A percentile compares a stretch with the other conserved stretches of the same genome.
phyloP scores from a whole-genome alignment of 129 eudicot species.

The Chrysanthemum makinoi region DNA sequence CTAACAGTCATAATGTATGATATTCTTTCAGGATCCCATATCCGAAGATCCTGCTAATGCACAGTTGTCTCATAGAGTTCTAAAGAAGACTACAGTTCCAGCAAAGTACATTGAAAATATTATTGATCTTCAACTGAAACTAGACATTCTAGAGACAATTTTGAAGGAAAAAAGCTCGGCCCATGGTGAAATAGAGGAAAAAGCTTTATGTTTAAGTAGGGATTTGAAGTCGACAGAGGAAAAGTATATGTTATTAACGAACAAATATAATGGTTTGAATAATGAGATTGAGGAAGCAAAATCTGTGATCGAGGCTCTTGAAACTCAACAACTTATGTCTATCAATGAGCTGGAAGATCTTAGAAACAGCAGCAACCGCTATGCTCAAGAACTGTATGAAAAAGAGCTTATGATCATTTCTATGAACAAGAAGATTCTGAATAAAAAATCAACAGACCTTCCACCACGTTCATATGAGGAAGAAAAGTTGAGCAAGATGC shows the following conservation, averaged over 20 bases:
- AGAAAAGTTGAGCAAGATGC: conserved; percentile 70
- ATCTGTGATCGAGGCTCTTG: conserved; percentile 75
- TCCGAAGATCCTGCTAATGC: conserved; percentile 36
- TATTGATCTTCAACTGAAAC: conserved; percentile 64
- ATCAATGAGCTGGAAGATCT: conserved; percentile 79
- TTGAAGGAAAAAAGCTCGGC: conserved; percentile 67
- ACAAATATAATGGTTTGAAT: conserved; percentile 47
- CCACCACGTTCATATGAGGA: conserved; percentile 41
- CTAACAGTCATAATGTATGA: conserved; percentile 2
- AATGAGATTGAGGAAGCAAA: conserved; percentile 59
- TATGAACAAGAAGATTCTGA: conserved; percentile 41
- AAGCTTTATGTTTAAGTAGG: background rate
- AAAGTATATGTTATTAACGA: conserved; percentile 32
- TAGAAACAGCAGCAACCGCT: conserved; percentile 38
- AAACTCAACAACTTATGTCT: conserved; percentile 65
- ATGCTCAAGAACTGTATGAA: conserved; percentile 40
- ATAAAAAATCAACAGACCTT: conserved; percentile 35
- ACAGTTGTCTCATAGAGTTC: conserved; percentile 28
- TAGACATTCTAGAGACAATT: conserved; percentile 71
- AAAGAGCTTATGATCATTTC: conserved; percentile 49
- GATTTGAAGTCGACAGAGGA: conserved; percentile 50
- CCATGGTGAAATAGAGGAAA: conserved; percentile 41
- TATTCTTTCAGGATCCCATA: conserved; percentile 52
- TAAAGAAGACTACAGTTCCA: conserved; percentile 29
- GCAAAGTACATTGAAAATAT: conserved; percentile 47